Conservation (phyloP, 805 yeast species). For the Candida andamanensis region DNA sequence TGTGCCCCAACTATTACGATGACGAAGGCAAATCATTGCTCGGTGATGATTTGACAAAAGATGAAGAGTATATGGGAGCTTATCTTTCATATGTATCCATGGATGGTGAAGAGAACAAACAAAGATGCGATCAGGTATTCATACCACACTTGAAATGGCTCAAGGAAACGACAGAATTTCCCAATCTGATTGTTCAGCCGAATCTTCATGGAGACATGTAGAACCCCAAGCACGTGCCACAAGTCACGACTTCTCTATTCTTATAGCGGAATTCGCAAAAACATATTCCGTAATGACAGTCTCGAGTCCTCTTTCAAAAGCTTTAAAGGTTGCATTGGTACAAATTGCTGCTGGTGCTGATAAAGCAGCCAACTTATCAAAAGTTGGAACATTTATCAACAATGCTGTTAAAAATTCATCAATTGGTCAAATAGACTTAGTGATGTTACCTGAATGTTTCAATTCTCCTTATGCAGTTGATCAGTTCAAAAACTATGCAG, state of each 20-base stretch:
- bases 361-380: conserved; percentile 68
- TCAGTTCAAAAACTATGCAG: conserved; percentile 85
- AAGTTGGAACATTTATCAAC: conserved; percentile 58
- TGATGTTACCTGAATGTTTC: conserved; percentile 93
- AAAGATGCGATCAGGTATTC: conserved; percentile 31
- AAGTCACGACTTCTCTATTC: neutral
- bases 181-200: conserved; percentile 8
- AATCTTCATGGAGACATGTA: neutral
- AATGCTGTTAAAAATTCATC: conserved; percentile 47
- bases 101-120: conserved; percentile 18
- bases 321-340: conserved; percentile 73
- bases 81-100: conserved; percentile 22
- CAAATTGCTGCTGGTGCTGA: conserved; percentile 81
- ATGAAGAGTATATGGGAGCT: conserved; percentile 29
- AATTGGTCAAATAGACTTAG: conserved; percentile 48
- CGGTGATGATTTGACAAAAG: conserved; percentile 14
- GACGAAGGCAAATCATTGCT: conserved; percentile 23
- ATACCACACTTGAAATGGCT: conserved; percentile 41
- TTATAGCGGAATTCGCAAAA: too few relatives aligned
- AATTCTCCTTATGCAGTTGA: conserved; percentile 91
- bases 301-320: conserved; percentile 44
- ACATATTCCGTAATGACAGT: conserved; percentile 4
- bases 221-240: neutral
- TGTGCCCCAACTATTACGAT: conserved; percentile 32
- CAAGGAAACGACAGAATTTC: conserved; percentile 27